Percentiles rank a stretch among this genome's conserved stretches.
These are phyloP conservation scores for Suillus placidus DNA, from an alignment of 768 basidiomycete genomes.

Conservation along the genomic window DNA sequence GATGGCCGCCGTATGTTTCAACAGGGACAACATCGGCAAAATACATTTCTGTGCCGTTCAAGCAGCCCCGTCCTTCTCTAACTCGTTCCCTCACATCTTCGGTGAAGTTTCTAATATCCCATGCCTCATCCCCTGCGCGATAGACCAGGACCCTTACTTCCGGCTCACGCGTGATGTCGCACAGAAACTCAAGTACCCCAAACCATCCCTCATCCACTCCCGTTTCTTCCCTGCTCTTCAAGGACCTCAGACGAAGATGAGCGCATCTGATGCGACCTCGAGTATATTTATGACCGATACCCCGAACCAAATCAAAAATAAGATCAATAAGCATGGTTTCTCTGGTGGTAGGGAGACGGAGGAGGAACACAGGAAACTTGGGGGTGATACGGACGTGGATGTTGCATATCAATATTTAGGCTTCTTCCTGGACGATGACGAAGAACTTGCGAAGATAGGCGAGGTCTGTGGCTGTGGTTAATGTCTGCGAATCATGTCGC, in stretches of 20 bases:
- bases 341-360: constrained; percentile 95
- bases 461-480: constrained; percentile 51
- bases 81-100: constrained; percentile 98
- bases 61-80: constrained; percentile 95
- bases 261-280: constrained; percentile 90
- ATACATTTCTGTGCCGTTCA: constrained; percentile 96
- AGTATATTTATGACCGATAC: constrained; percentile 98
- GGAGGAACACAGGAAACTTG: constrained; percentile 86
- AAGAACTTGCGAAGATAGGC: constrained; percentile 75
- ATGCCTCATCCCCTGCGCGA: constrained; percentile 95
- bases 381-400: constrained; percentile 94
- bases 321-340: constrained; percentile 95
- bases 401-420: constrained; percentile 93
- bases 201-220: constrained; percentile 89
- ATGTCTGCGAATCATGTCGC: neutral
- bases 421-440: constrained; percentile 96
- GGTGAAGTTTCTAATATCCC: constrained; percentile 82
- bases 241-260: constrained; percentile 99
- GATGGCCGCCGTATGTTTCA: constrained; percentile 6
- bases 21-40: constrained; percentile 97
- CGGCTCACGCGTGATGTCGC: constrained; percentile 96
- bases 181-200: constrained; percentile 91
- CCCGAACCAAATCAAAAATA: constrained; percentile 92
- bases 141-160: constrained; percentile 98
- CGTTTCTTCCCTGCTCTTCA: constrained; percentile 99